These are phyloP conservation scores for Apiospora pterosperma DNA, from an alignment of 2,329 filamentous ascomycete genomes.

Conservation along the genomic window DNA sequence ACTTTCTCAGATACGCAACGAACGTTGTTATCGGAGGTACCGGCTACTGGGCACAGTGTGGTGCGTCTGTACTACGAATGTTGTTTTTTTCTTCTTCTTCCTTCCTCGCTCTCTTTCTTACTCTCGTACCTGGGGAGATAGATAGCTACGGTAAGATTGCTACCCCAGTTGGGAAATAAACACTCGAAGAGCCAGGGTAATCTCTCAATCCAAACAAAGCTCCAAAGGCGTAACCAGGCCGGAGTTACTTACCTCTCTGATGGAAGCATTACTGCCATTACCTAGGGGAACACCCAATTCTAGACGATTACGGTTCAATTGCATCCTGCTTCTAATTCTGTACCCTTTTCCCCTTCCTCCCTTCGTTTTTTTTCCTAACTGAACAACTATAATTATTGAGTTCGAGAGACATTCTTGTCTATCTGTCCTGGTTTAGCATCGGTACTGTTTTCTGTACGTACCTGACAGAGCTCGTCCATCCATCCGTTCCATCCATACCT, in stretches of 20 bases:
- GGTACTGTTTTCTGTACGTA: neutral
- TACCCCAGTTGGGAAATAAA: constrained; percentile 4
- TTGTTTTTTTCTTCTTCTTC: neutral
- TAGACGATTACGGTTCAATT: neutral
- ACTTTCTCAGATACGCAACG: neutral
- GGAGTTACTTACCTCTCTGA: neutral
- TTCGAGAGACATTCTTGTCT: neutral
- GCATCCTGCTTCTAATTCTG: neutral
- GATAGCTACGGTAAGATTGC: neutral
- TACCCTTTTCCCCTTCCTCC: too few species aligned
- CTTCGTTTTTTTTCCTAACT: too few species aligned
- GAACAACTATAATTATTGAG: neutral
- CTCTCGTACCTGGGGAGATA: neutral
- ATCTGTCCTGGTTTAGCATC: neutral
- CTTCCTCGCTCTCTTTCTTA: neutral
- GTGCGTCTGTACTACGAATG: neutral
- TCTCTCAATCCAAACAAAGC: constrained; percentile 5
- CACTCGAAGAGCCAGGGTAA: neutral
- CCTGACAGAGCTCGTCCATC: neutral
- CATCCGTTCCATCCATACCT: neutral
- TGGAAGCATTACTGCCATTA: neutral
- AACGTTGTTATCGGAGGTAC: neutral
- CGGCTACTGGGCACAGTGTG: constrained; percentile 4
- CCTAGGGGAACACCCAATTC: neutral
- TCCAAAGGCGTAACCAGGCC: neutral